A percentile compares a stretch with the other conserved stretches of the same genome.
Evolutionary conservation across 1,284 basidiomycete species (phyloP).

Genomic region (Bjerkandera adusta): DNA sequence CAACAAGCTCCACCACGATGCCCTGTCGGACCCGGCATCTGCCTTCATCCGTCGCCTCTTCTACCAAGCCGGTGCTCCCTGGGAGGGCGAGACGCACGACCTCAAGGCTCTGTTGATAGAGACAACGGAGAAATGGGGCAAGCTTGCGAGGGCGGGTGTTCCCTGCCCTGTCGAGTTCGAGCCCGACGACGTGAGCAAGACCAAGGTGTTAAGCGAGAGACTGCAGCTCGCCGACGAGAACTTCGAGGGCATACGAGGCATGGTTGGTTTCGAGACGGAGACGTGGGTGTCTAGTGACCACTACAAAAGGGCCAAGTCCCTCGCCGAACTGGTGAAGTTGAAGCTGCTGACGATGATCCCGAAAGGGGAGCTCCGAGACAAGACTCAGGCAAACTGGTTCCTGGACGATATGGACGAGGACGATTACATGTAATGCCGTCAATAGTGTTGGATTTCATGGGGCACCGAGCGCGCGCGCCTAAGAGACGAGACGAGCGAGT

Average conservation of each 20-base stretch:
- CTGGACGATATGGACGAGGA: too few relatives aligned
- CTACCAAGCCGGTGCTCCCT: constrained; percentile 36
- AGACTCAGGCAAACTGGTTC: too few relatives aligned
- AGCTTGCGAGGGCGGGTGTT: constrained; percentile 32
- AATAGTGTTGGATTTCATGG: too few relatives aligned
- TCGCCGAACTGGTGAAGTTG: too few relatives aligned
- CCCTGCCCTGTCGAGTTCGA: constrained; percentile 47
- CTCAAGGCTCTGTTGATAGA: constrained; percentile 41
- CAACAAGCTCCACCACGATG: constrained; percentile 39
- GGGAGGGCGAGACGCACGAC: constrained; percentile 43
- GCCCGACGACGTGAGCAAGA: constrained; percentile 38
- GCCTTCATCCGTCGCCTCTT: constrained; percentile 37
- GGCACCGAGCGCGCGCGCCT: too few relatives aligned
- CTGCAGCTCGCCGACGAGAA: background rate
- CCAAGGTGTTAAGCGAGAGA: constrained; percentile 13
- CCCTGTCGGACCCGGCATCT: constrained; percentile 32
- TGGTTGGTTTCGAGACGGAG: too few relatives aligned
- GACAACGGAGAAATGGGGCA: constrained; percentile 36
- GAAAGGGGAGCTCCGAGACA: too few relatives aligned
- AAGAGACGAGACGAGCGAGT: too few relatives aligned
- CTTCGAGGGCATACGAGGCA: background rate
- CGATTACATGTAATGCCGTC: too few relatives aligned
- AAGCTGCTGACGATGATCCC: too few relatives aligned
- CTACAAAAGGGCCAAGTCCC: too few relatives aligned
- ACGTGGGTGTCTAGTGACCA: too few relatives aligned